Conservation (phyloP, 768 basidiomycete species). For the Saitozyma podzolica region DNA sequence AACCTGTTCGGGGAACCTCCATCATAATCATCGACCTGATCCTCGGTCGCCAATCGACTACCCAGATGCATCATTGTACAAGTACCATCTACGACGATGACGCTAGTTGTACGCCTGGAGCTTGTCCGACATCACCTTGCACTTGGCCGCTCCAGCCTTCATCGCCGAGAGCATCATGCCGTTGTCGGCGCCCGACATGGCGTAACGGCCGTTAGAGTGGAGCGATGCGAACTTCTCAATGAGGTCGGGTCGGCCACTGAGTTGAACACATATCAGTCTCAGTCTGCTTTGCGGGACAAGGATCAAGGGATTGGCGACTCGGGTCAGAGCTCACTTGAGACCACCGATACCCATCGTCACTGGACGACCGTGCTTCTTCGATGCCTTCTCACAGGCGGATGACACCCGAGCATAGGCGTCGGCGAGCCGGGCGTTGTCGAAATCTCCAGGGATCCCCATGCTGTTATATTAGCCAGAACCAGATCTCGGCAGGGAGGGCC, state of each 20-base stretch:
- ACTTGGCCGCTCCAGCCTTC: slow-evolving; percentile 10
- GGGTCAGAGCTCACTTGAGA: slow-evolving; percentile 21
- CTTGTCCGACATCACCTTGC: not conserved
- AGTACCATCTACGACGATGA: not conserved
- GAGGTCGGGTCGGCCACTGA: slow-evolving; percentile 30
- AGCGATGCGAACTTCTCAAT: slow-evolving; percentile 30
- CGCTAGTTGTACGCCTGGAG: not conserved
- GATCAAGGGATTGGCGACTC: not conserved
- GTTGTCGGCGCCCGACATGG: slow-evolving; percentile 37
- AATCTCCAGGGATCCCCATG: slow-evolving; percentile 42
- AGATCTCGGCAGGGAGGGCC: not conserved
- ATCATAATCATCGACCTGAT: no score
- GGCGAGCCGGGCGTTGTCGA: slow-evolving; percentile 20
- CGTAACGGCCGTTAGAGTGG: slow-evolving; percentile 24
- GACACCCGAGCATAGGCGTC: slow-evolving; percentile 27
- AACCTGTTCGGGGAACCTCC: no score
- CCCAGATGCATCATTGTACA: not conserved
- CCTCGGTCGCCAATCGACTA: not conserved
- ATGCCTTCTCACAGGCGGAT: slow-evolving; percentile 26
- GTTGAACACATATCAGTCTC: not conserved
- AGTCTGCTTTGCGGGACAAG: no score
- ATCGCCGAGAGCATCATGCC: slow-evolving; percentile 24
- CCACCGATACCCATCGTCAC: slow-evolving; percentile 38
- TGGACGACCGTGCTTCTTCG: slow-evolving; percentile 16
- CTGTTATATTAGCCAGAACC: slow-evolving; percentile 7